A percentile compares a stretch with the other conserved stretches of the same genome.
phyloP scores from a whole-genome alignment of 2,329 filamentous ascomycete genomes.

The Ophiostoma ulmi region DNA sequence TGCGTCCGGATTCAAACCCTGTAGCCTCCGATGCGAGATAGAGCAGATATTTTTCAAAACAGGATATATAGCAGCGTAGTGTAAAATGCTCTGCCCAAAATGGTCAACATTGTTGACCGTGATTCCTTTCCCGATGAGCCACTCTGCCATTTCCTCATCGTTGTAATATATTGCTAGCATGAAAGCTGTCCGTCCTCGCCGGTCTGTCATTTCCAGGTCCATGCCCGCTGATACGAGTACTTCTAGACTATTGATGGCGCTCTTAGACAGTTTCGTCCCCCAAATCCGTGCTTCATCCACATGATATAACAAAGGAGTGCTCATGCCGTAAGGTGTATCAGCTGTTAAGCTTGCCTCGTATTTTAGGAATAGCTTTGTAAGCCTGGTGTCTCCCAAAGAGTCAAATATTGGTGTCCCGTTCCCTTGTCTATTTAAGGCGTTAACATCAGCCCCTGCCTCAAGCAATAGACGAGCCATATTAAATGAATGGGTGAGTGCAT shows the following conservation, averaged over 20 bases:
- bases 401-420: background rate
- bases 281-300: background rate
- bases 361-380: background rate
- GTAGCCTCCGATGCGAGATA: background rate
- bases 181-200: background rate
- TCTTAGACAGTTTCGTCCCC: background rate
- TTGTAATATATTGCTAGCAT: background rate
- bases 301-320: background rate
- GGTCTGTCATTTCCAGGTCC: background rate
- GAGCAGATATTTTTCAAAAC: background rate
- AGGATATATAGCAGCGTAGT: background rate
- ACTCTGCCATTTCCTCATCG: background rate
- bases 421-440: background rate
- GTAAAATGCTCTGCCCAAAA: background rate
- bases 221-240: background rate
- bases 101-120: background rate
- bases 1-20: background rate
- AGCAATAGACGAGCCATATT: background rate
- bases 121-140: background rate
- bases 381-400: background rate
- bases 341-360: background rate
- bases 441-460: background rate
- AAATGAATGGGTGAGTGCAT: background rate
- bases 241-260: background rate
- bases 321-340: background rate